phyloP scores from a whole-genome alignment of 805 yeast genomes.

The Debaryomyces castellii region DNA sequence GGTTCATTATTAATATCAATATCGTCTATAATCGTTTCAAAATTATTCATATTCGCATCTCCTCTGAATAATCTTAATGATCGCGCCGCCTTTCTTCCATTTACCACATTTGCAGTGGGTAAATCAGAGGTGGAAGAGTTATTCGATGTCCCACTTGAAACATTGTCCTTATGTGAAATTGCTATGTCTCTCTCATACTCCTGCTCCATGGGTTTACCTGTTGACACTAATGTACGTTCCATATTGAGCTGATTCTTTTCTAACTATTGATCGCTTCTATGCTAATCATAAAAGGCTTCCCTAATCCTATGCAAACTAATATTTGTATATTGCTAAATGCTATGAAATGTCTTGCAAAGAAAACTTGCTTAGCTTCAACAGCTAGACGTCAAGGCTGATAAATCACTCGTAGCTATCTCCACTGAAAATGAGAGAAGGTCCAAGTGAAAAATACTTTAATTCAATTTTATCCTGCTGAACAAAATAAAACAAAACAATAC shows the following conservation, averaged over 20 bases:
- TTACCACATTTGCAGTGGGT: conserved; percentile 18
- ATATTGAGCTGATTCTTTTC: neutral
- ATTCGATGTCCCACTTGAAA: neutral
- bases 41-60: conserved; percentile 9
- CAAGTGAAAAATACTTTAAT: neutral
- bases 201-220: neutral
- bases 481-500: neutral
- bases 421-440: neutral
- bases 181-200: neutral
- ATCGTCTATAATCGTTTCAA: conserved; percentile 8
- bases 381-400: neutral
- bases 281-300: neutral
- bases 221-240: neutral
- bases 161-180: neutral
- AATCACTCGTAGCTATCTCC: neutral
- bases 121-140: conserved; percentile 3
- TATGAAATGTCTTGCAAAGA: neutral
- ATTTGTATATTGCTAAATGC: neutral
- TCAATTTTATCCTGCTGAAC: neutral
- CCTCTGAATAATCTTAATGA: conserved; percentile 53
- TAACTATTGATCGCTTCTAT: neutral
- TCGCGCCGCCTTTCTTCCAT: conserved; percentile 60
- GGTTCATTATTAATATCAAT: conserved; percentile 2
- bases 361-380: neutral
- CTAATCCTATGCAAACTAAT: neutral